These are phyloP conservation scores for Psidium friedrichsthalianum DNA, from an alignment of 345 rosid genomes.

Conservation along the genomic window DNA sequence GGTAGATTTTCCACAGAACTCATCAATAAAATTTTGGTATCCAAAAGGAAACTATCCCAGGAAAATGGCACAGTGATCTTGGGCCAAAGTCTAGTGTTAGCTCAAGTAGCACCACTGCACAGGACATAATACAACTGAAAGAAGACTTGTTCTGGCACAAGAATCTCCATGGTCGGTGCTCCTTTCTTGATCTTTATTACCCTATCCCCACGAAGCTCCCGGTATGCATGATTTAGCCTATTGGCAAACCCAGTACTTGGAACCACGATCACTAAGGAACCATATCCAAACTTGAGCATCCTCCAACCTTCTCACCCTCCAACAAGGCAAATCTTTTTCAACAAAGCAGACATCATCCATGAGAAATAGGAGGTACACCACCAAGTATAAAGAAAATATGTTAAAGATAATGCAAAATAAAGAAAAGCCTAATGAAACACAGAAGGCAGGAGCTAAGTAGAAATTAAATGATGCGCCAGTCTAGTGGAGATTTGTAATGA, in stretches of 20 bases:
- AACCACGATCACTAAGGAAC: neutral
- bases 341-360: neutral
- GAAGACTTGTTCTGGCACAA: neutral
- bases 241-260: neutral
- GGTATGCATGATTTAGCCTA: neutral
- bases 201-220: neutral
- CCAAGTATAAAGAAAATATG: neutral
- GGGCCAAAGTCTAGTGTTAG: neutral
- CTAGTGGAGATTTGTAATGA: neutral
- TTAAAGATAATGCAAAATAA: neutral
- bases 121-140: neutral
- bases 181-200: neutral
- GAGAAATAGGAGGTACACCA: neutral
- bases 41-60: neutral
- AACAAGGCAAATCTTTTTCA: neutral
- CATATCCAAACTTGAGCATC: neutral
- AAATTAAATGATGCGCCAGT: neutral
- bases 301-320: neutral
- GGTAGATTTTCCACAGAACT: neutral
- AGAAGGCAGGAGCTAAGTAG: neutral
- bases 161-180: neutral
- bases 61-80: neutral
- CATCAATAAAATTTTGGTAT: neutral
- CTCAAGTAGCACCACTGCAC: neutral
- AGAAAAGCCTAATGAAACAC: neutral